phyloP scores from a whole-genome alignment of 2,329 filamentous ascomycete species.

The Penicillium sp. region DNA sequence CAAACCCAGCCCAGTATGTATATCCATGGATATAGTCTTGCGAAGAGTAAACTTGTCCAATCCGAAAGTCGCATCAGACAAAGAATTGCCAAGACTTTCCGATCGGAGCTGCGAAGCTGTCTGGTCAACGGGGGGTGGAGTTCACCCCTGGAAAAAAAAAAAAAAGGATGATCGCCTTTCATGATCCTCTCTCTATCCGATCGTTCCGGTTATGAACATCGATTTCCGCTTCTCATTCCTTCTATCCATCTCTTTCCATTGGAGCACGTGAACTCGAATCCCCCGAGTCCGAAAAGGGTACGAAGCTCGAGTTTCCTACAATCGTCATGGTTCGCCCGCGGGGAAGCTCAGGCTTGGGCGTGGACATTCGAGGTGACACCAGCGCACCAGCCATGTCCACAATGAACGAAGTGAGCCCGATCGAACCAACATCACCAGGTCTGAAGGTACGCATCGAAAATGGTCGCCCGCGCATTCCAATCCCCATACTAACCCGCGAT shows the following conservation, averaged over 20 bases:
- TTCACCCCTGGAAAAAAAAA: constrained; percentile 5
- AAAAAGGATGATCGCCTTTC: constrained; percentile 6
- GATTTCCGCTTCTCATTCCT: background rate
- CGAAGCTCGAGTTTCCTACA: background rate
- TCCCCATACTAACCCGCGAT: background rate
- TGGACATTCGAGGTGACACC: constrained; percentile 50
- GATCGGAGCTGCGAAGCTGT: constrained; percentile 6
- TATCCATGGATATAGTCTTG: background rate
- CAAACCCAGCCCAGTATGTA: background rate
- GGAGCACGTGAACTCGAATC: constrained; percentile 6
- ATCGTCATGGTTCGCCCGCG: constrained; percentile 41
- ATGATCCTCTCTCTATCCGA: constrained; percentile 2
- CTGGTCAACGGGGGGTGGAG: constrained; percentile 2
- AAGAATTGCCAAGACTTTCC: constrained; percentile 7
- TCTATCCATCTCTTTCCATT: background rate
- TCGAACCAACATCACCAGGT: constrained; percentile 31
- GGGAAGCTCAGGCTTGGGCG: constrained; percentile 47
- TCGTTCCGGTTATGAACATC: constrained; percentile 1
- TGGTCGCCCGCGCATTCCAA: constrained; percentile 13
- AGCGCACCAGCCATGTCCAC: constrained; percentile 49
- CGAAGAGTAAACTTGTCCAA: background rate
- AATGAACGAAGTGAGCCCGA: constrained; percentile 40
- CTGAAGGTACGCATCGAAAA: constrained; percentile 30
- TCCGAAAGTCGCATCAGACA: background rate
- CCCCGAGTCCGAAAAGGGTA: background rate